phyloP scores from a whole-genome alignment of 139 green algal species.

The Trebouxia sp. region DNA sequence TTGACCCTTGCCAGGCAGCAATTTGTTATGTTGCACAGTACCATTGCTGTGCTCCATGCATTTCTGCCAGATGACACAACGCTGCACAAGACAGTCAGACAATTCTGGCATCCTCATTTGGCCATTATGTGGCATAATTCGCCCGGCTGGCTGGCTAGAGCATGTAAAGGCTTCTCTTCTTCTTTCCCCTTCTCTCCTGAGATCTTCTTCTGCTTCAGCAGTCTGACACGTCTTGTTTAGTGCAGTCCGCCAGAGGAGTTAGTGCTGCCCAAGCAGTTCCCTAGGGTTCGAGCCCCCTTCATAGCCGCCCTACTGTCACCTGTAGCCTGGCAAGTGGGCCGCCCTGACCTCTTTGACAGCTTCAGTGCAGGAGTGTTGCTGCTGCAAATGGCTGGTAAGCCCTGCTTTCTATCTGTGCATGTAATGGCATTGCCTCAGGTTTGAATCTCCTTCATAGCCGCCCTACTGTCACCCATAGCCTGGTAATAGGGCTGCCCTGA shows the following conservation, averaged over 20 bases:
- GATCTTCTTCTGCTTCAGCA: not conserved
- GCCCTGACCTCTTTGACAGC: conserved; percentile 88
- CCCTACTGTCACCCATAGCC: not conserved
- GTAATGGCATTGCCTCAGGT: not conserved
- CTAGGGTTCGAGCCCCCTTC: conserved; percentile 62
- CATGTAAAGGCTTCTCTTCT: too few relatives aligned
- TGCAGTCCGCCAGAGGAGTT: conserved; percentile 85
- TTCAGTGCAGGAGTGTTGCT: conserved; percentile 78
- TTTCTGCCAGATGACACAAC: too few relatives aligned
- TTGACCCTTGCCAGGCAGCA: too few relatives aligned
- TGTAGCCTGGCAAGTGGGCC: conserved; percentile 77
- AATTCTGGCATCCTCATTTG: too few relatives aligned
- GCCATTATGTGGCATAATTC: too few relatives aligned
- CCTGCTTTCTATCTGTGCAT: not conserved
- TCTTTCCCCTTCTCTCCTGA: too few relatives aligned
- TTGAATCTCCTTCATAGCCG: not conserved
- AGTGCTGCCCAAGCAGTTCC: conserved; percentile 84
- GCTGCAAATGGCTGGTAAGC: conserved; percentile 57
- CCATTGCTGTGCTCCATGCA: too few relatives aligned
- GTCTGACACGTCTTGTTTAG: not conserved
- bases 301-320: conserved; percentile 74
- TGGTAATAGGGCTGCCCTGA: conserved; percentile 74
- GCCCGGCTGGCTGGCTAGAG: too few relatives aligned
- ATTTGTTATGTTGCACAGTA: too few relatives aligned
- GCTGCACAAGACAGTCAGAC: too few relatives aligned